A percentile compares a stretch with the other conserved stretches of the same genome.
Evolutionary conservation across 768 basidiomycete species (phyloP).

Genomic region (Pholiota conissans): DNA sequence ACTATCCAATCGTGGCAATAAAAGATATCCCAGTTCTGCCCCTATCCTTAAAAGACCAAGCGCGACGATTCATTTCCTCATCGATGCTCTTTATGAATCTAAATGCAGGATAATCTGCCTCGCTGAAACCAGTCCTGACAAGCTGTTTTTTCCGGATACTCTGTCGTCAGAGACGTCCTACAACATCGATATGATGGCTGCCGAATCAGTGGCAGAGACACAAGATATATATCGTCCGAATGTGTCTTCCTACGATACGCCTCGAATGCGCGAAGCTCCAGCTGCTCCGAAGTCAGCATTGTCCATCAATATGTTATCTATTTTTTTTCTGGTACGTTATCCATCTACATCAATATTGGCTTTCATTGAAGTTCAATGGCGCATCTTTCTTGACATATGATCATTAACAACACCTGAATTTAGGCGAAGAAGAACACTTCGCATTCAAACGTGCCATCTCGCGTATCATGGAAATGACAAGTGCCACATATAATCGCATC

Average conservation of each 20-base stretch:
- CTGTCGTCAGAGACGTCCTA: neutral
- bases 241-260: conserved; percentile 49
- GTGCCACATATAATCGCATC: conserved; percentile 30
- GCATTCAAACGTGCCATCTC: conserved; percentile 64
- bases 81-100: conserved; percentile 58
- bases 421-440: conserved; percentile 61
- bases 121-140: conserved; percentile 38
- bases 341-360: neutral
- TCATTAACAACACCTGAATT: neutral
- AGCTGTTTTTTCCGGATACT: conserved; percentile 59
- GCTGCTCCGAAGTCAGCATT: conserved; percentile 8
- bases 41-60: conserved; percentile 56
- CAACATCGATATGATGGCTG: conserved; percentile 35
- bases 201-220: conserved; percentile 48
- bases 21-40: conserved; percentile 45
- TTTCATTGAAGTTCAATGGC: neutral
- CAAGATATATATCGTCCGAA: conserved; percentile 55
- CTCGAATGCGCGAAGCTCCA: conserved; percentile 25
- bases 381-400: neutral
- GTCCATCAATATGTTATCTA: conserved; percentile 45
- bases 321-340: conserved; percentile 40
- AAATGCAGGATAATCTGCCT: conserved; percentile 36
- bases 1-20: conserved; percentile 38
- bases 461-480: conserved; percentile 57
- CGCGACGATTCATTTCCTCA: conserved; percentile 59